Conservation (phyloP, 306 rosid genomes). For the Casuarina glauca region DNA sequence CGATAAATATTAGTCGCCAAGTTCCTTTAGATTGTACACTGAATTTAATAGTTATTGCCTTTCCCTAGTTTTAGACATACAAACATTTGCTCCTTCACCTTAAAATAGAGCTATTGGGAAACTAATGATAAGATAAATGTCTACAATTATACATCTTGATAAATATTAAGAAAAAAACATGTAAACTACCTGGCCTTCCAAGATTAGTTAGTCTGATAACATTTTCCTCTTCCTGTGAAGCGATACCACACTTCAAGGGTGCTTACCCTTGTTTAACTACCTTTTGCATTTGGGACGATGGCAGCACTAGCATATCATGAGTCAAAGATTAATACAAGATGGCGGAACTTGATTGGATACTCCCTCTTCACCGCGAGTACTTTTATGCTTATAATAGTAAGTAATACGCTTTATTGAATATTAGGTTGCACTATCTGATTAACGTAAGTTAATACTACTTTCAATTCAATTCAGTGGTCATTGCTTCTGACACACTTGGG, state of each 20-base stretch:
- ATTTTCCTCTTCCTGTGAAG: slow-evolving; percentile 32
- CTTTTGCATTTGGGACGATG: slow-evolving; percentile 62
- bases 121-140: background rate
- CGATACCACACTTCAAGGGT: slow-evolving; percentile 79
- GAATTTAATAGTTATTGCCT: too few species aligned
- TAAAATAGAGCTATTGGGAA: background rate
- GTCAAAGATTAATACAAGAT: slow-evolving; percentile 65
- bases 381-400: slow-evolving; percentile 67
- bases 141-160: background rate
- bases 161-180: background rate
- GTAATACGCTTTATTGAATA: background rate
- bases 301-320: slow-evolving; percentile 56
- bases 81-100: background rate
- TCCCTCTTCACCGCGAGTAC: slow-evolving; percentile 50
- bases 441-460: background rate
- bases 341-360: slow-evolving; percentile 67
- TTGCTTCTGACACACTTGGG: background rate
- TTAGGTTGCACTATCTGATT: background rate
- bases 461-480: too few species aligned
- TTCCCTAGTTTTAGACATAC: too few species aligned
- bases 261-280: slow-evolving; percentile 74
- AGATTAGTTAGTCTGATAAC: slow-evolving; percentile 10
- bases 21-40: too few species aligned
- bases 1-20: background rate
- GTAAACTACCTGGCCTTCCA: background rate